phyloP scores from a whole-genome alignment of 192 early-diverging fungal genomes.

The Coemansia interrupta region DNA sequence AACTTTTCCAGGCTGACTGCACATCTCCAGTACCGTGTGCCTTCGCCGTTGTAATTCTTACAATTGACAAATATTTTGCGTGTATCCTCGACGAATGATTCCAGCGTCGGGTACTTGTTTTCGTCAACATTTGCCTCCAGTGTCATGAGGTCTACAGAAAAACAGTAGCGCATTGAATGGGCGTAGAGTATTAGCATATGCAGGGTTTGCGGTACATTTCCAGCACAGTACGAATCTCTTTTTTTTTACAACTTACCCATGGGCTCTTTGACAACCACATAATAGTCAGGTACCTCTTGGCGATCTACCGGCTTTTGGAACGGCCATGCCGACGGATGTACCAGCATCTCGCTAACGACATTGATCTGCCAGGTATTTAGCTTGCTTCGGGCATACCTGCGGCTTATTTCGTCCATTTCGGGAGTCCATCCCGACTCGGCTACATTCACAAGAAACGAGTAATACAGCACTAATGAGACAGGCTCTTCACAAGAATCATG shows the following conservation, averaged over 20 bases:
- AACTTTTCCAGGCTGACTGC: slow-evolving; percentile 73
- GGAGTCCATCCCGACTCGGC: slow-evolving; percentile 90
- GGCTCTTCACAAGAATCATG: too few species aligned
- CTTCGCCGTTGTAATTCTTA: slow-evolving; percentile 84
- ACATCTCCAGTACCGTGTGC: slow-evolving; percentile 77
- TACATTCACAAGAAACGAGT: slow-evolving; percentile 16
- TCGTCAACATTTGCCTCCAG: slow-evolving; percentile 79
- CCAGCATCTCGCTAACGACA: slow-evolving; percentile 73
- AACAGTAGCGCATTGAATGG: background rate
- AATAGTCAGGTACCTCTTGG: slow-evolving; percentile 90
- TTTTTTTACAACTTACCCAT: slow-evolving; percentile 60
- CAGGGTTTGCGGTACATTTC: too few species aligned
- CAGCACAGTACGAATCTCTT: background rate
- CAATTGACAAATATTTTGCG: slow-evolving; percentile 94
- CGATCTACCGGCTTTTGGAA: slow-evolving; percentile 88
- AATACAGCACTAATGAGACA: background rate
- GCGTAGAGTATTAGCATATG: background rate
- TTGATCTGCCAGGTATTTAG: slow-evolving; percentile 58
- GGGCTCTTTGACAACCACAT: slow-evolving; percentile 91
- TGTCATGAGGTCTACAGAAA: slow-evolving; percentile 68
- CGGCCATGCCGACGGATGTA: slow-evolving; percentile 83
- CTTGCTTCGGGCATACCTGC: slow-evolving; percentile 43
- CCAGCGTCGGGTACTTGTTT: slow-evolving; percentile 77
- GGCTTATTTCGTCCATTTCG: slow-evolving; percentile 68
- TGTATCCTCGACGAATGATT: slow-evolving; percentile 79